Base-by-base conservation (phyloP, 129 eudicot species). In the Artemisia annua region DNA sequence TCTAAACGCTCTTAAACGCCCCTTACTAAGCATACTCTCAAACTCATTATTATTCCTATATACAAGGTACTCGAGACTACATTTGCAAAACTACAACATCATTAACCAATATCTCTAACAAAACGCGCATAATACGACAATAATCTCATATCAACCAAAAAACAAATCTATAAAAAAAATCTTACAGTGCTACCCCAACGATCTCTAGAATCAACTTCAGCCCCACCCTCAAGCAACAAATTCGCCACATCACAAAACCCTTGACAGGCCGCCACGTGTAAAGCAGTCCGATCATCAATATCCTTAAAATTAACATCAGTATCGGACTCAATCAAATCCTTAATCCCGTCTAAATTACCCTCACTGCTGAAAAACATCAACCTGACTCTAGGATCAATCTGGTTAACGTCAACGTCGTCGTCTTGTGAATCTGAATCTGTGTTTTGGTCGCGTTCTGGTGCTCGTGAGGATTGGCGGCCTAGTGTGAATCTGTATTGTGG, bases 181-280 rank as follows among this genome's bases (percentile, higher is more conserved):
- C 63, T 70, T 72, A 94, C 99, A 88, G 99, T 94, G 84, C 99
- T 90, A 0, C 99, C 97, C 97, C 99, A 90, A 2, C 97, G 97
- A 83, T 94, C 99, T 52, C 69, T 70, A 3, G 89, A 78, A 66
- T 90, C 91, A 78, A 94, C 86, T 11, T 86, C 81, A 4, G 99
- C 99, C 1, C 88, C 88, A 57, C 72, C 79, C 1, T 80, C 51
- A 46, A 94, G 71, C 78, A 94, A 80, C 50, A 90, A 43, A 75
- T 83, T 75, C 12, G 88, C 93, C 2, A 94, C 99, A 54, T 86
- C 89, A 67, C 71, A 70, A 44, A 50, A 78, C 20, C 99, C 99
- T 75, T 94, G 97, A 76, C 99, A 94, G 7, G 99, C 91, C 0
- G 99, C 95, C 11, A 94, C 88, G 58, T 94, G 99, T 59, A 94